A percentile compares a stretch with the other conserved stretches of the same genome.
Evolutionary conservation across 2,329 filamentous ascomycete genomes (phyloP).

Genomic region (Stachybotrys elegans): DNA sequence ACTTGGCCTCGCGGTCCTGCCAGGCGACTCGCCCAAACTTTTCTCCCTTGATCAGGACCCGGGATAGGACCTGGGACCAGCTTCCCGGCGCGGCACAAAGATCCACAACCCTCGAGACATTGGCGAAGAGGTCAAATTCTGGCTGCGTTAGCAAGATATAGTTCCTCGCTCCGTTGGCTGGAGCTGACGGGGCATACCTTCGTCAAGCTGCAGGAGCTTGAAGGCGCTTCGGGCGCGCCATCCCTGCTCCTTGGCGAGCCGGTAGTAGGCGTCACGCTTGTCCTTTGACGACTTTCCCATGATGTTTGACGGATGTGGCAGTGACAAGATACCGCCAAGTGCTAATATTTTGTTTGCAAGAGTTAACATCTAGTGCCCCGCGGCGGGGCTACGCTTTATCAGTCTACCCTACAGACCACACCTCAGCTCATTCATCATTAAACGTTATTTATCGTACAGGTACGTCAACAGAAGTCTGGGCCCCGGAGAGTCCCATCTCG

Average conservation of each 20-base stretch:
- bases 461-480: not conserved
- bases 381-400: no score
- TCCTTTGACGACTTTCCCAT: constrained; percentile 99
- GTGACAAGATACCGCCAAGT: no score
- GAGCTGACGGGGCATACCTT: constrained; percentile 39
- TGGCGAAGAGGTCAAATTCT: constrained; percentile 91
- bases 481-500: constrained; percentile 32
- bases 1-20: constrained; percentile 73
- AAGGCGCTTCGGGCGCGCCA: constrained; percentile 96
- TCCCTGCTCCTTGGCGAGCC: constrained; percentile 96
- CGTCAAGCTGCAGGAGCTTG: constrained; percentile 93
- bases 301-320: no score
- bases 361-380: no score
- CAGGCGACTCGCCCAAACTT: constrained; percentile 81
- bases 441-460: not conserved
- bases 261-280: constrained; percentile 96
- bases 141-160: constrained; percentile 17
- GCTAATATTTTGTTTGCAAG: no score
- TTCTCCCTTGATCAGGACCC: constrained; percentile 89
- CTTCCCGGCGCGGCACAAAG: constrained; percentile 93
- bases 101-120: constrained; percentile 89
- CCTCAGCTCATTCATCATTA: not conserved
- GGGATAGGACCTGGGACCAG: constrained; percentile 94
- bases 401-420: no score
- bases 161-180: not conserved